A percentile compares a stretch with the other conserved stretches of the same genome.
Evolutionary conservation across 768 basidiomycete genomes (phyloP).

Genomic region (Boletellus emodensis): DNA sequence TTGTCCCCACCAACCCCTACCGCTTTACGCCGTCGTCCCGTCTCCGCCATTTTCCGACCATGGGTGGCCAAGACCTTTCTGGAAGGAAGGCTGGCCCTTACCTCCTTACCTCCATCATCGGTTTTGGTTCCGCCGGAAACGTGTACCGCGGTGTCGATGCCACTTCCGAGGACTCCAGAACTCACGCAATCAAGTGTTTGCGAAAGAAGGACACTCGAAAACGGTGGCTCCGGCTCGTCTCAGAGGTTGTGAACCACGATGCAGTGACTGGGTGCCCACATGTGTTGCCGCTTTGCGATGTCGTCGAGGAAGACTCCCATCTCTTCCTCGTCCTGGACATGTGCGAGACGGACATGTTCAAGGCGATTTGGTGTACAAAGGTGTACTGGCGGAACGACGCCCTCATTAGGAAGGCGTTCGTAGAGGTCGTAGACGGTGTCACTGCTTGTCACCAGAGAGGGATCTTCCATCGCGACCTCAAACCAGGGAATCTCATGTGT

Average conservation of each 20-base stretch:
- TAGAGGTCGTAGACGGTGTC: conserved; percentile 75
- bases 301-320: conserved; percentile 55
- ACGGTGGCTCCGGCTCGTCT: conserved; percentile 49
- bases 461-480: conserved; percentile 80
- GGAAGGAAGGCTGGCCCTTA: conserved; percentile 48
- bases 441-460: conserved; percentile 62
- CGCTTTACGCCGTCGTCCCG: too few species aligned
- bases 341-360: conserved; percentile 63
- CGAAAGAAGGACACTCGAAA: conserved; percentile 48
- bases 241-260: conserved; percentile 60
- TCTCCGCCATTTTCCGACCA: too few species aligned
- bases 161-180: conserved; percentile 33
- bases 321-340: conserved; percentile 65
- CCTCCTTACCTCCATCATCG: conserved; percentile 58
- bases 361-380: conserved; percentile 44
- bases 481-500: conserved; percentile 75
- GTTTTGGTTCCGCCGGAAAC: conserved; percentile 70
- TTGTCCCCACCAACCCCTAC: too few species aligned
- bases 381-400: conserved; percentile 52
- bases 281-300: conserved; percentile 63
- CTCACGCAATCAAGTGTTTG: conserved; percentile 72
- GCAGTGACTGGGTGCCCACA: conserved; percentile 49
- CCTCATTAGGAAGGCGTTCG: conserved; percentile 61
- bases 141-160: conserved; percentile 69
- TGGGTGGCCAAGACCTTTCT: too few species aligned